These are phyloP conservation scores for Pestalotiopsis sp. DNA, from an alignment of 2,329 filamentous ascomycete species.

Conservation along the genomic window DNA sequence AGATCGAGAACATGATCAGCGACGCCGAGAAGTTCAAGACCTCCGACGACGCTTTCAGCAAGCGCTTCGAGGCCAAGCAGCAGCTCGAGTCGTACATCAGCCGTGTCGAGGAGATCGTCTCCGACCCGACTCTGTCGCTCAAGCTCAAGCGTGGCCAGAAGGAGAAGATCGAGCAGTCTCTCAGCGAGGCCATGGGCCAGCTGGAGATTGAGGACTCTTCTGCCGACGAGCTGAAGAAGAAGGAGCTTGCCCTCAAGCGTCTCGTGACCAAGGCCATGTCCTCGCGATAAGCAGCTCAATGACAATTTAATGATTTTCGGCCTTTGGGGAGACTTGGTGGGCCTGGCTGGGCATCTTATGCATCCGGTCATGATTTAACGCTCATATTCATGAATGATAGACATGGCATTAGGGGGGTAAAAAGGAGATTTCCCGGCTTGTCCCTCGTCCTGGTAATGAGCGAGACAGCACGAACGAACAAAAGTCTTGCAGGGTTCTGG, in stretches of 20 bases:
- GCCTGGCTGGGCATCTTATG: slow-evolving; percentile 24
- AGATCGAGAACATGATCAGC: slow-evolving; percentile 98
- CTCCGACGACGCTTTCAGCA: slow-evolving; percentile 97
- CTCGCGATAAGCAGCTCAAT: slow-evolving; percentile 65
- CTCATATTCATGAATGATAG: slow-evolving; percentile 24
- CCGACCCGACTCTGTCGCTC: slow-evolving; percentile 90
- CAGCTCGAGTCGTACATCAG: slow-evolving; percentile 99
- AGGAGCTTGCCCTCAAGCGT: slow-evolving; percentile 97
- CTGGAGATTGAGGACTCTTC: slow-evolving; percentile 91
- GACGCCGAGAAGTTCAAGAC: slow-evolving; percentile 99
- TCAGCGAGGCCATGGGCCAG: slow-evolving; percentile 96
- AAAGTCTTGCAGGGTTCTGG: slow-evolving; percentile 30
- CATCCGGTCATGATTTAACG: slow-evolving; percentile 24
- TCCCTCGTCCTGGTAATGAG: slow-evolving; percentile 23
- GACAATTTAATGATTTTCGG: slow-evolving; percentile 24
- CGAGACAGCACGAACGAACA: slow-evolving; percentile 22
- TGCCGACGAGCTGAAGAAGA: slow-evolving; percentile 98
- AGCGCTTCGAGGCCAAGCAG: slow-evolving; percentile 98
- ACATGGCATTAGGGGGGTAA: slow-evolving; percentile 25
- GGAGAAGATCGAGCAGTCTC: slow-evolving; percentile 98
- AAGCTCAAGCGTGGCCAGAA: slow-evolving; percentile 99
- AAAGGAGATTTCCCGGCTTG: slow-evolving; percentile 17
- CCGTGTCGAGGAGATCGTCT: slow-evolving; percentile 98
- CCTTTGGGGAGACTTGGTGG: slow-evolving; percentile 28
- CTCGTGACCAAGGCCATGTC: slow-evolving; percentile 98